These are phyloP conservation scores for Phytopythium delawarense DNA, from an alignment of 352 stramenopile species.

Conservation along the genomic window DNA sequence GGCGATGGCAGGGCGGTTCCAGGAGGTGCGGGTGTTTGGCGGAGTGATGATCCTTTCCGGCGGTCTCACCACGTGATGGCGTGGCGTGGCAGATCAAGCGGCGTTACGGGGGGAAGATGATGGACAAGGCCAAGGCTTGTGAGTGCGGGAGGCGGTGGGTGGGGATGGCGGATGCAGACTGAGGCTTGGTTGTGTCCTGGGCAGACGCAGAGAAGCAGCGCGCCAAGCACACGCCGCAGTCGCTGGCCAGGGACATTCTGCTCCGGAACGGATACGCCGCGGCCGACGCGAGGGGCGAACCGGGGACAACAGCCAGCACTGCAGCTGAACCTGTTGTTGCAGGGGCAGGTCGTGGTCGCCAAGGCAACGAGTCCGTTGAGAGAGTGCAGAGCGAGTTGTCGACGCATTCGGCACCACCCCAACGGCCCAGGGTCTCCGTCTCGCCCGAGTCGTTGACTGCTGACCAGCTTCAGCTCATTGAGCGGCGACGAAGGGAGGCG, in stretches of 20 bases:
- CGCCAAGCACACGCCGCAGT: conserved; percentile 49
- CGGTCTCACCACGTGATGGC: neutral
- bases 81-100: conserved; percentile 41
- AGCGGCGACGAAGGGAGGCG: conserved; percentile 44
- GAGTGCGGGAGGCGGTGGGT: neutral
- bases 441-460: conserved; percentile 46
- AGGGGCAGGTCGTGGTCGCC: too few relatives aligned
- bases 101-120: conserved; percentile 68
- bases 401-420: neutral
- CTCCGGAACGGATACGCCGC: conserved; percentile 51
- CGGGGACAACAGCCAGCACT: too few relatives aligned
- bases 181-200: neutral
- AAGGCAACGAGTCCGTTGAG: neutral
- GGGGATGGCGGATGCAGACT: neutral
- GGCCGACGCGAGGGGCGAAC: too few relatives aligned
- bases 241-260: conserved; percentile 60
- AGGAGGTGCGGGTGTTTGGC: conserved; percentile 27
- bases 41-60: neutral
- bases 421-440: conserved; percentile 8
- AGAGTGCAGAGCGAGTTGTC: neutral
- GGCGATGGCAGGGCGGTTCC: conserved; percentile 40
- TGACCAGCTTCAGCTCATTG: conserved; percentile 49
- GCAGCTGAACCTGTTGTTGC: neutral
- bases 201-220: conserved; percentile 50
- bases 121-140: conserved; percentile 66